Evolutionary conservation across 2,329 filamentous ascomycete genomes (phyloP).

Genomic region (Fusarium sp.): DNA sequence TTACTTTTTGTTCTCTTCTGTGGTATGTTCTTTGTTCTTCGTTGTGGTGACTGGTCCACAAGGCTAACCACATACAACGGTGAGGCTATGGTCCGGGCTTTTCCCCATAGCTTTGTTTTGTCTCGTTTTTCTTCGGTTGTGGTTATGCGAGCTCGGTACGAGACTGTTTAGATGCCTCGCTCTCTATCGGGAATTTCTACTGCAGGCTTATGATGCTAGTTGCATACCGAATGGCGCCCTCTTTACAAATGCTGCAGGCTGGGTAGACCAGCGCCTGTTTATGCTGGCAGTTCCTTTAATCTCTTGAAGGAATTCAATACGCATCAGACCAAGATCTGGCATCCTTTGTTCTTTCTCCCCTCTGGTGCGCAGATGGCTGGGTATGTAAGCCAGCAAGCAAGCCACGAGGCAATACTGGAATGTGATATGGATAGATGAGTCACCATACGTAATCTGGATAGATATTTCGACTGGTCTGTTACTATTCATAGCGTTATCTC

Average conservation of each 20-base stretch:
- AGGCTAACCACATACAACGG: slow-evolving; percentile 2
- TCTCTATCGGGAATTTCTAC: neutral
- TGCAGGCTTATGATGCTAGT: neutral
- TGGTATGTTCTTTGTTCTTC: slow-evolving; percentile 13
- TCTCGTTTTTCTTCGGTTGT: neutral
- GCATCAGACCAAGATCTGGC: slow-evolving; percentile 14
- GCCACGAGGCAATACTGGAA: slow-evolving; percentile 12
- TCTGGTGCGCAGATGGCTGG: neutral
- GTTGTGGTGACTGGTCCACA: neutral
- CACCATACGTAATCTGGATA: neutral
- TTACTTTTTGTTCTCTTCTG: neutral
- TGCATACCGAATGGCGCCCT: slow-evolving; percentile 10
- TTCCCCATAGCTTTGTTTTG: slow-evolving; percentile 9
- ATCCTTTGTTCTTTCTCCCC: slow-evolving; percentile 25
- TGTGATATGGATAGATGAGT: slow-evolving; percentile 9
- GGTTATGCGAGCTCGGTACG: neutral
- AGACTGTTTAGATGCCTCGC: neutral
- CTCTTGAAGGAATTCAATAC: slow-evolving; percentile 13
- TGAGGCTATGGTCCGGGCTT: neutral
- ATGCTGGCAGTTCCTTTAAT: slow-evolving; percentile 1
- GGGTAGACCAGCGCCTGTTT: neutral
- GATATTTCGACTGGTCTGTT: neutral
- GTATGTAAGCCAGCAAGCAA: neutral
- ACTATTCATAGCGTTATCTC: slow-evolving; percentile 1
- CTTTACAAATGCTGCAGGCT: neutral